Base-by-base conservation (phyloP, 306 rosid species). In the Ormosia emarginata region DNA sequence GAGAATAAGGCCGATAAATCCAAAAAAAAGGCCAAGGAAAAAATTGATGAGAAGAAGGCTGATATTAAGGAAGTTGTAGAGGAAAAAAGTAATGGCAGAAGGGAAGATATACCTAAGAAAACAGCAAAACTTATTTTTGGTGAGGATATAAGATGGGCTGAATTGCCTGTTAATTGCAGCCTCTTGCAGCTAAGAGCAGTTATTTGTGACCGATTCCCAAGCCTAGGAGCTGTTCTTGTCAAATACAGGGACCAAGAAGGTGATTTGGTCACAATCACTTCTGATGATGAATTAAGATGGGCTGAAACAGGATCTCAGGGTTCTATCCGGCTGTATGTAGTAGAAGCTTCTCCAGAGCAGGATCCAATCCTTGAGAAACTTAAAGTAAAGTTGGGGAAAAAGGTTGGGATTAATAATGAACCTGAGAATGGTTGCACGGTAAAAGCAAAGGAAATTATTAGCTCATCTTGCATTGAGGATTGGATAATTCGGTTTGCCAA, bases 201-300 rank as follows among this genome's bases (percentile, higher is more conserved):
- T 71, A 81, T 90, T 55, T 53, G 37, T 24, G 88, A 92, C 18
- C 88, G 94, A 32, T 95, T 95, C 82, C 94, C 97, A 8, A 71
- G 88, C 81, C 84, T 83, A 12, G 83, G 83, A 77, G 92, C 98
- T 32, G 86, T 91, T 85, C 93, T 91, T 82, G 90, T 93, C 75
- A 95, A 95, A 79, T 93, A 91, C 88, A 89, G 85, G 87, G 99
- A 95, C 78, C 88, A 82, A 55, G 99, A 95, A 89, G 97, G 93
- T 78, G 99, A 95, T 82, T 88, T 95, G 87, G 89, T 95, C 65
- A 95, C 99, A 71, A 90, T 95, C 77, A 93, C 97, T 74, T 78
- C 88, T 44, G 85, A 90, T 71, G 97, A 91, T 82, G 99, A 95
- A 82, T 83, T 95, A 81, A 83, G 88, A 76, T 88, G 78, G 95